Base-by-base conservation (phyloP, 768 basidiomycete genomes). In the Exidia glandulosa region DNA sequence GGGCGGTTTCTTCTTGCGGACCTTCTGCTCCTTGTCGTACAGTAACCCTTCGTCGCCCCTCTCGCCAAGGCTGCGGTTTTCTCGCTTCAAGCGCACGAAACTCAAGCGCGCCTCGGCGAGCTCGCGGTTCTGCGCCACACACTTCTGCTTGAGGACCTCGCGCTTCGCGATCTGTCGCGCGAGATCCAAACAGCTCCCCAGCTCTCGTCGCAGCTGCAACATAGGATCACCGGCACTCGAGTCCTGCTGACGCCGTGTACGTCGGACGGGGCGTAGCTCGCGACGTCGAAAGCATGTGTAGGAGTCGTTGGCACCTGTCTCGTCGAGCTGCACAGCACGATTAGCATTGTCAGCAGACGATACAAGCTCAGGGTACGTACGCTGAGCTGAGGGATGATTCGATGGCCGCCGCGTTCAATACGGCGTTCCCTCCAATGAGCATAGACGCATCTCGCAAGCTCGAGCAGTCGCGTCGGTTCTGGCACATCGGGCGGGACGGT, bases 241-340 rank as follows among this genome's bases (percentile, higher is more conserved):
- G 19, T 54, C 85, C 67, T 97, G 94, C 1, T 88, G 88, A 14
- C 94, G 87, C 9, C 95, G 85, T 9, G 95, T 98, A 75, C 98
- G 97, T 62, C 96, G 85, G 52, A 92, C 82, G 3, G 90, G 85
- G 70, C 97, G 97, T 71, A 89, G 87, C 70, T 98, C 95, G 59
- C 94, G 86, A 61, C 94, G 81, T 34, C 96, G 84, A 79, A 99
- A 99, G 73, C 96, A 99, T 48, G 97, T 89, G 63, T 97, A 99
- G 0, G 96, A 94, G 19, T 95, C 94, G 59, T 80, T 80, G 50
- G 85, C 85, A 70, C 95, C 93, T 23, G 87, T 80, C 73, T 97
- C 94, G 70, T 98, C 94, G 66, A 25, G 14, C 50, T 54, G 25
- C 50, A n/a, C n/a, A n/a, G 27, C 82, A 86, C 88, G 90, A 61